Percentiles rank a stretch among this genome's conserved stretches.
Evolutionary conservation across 2,329 filamentous ascomycete species (phyloP).

Genomic region (Huntiella abstrusa): DNA sequence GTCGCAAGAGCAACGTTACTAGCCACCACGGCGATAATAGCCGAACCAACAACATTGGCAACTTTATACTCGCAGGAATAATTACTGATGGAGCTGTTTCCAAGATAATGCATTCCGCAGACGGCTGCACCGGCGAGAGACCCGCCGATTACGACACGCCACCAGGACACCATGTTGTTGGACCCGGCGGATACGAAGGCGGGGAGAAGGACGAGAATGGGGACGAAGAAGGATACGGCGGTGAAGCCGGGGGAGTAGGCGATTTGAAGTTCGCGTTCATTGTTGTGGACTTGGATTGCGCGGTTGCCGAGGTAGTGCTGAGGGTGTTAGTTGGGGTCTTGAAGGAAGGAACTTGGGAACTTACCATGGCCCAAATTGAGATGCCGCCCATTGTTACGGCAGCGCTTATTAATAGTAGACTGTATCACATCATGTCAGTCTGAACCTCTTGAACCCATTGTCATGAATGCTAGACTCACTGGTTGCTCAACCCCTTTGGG

Average conservation of each 20-base stretch:
- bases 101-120: constrained; percentile 74
- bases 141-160: constrained; percentile 44
- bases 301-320: constrained; percentile 71
- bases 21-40: constrained; percentile 52
- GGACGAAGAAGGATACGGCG: constrained; percentile 60
- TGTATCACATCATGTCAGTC: constrained; percentile 16
- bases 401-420: constrained; percentile 43
- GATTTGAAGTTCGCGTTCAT: constrained; percentile 45
- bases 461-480: constrained; percentile 26
- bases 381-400: constrained; percentile 57
- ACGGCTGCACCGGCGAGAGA: constrained; percentile 54
- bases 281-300: constrained; percentile 51
- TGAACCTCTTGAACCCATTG: not conserved
- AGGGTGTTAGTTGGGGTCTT: not conserved
- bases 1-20: constrained; percentile 51
- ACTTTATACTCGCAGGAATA: constrained; percentile 46
- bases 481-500: constrained; percentile 47
- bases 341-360: constrained; percentile 11
- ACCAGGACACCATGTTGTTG: constrained; percentile 35
- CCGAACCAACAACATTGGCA: constrained; percentile 46
- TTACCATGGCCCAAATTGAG: constrained; percentile 52
- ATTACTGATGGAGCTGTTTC: constrained; percentile 66
- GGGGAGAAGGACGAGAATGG: constrained; percentile 52
- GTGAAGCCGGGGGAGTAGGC: constrained; percentile 56
- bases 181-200: constrained; percentile 54